Conservation (phyloP, 73 alveolate genomes). For the Tetrahymena elliotti region DNA sequence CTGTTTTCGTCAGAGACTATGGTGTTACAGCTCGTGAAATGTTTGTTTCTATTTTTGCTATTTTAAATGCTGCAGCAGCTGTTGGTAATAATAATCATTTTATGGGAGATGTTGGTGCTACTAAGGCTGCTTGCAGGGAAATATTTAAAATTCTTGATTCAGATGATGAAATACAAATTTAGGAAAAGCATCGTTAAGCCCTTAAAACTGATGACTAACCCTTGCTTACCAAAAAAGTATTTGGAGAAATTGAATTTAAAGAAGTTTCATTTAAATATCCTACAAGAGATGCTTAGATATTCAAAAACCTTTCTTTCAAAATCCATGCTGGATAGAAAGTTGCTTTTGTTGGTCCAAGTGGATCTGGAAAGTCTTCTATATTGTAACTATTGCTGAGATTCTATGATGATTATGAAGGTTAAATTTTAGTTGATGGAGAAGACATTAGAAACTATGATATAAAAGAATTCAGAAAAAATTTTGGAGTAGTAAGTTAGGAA, state of each 20-base stretch:
- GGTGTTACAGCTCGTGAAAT: conserved; percentile 53
- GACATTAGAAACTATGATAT: conserved; percentile 69
- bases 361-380: conserved; percentile 74
- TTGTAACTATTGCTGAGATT: conserved; percentile 65
- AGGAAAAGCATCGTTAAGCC: background rate
- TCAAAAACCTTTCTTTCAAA: conserved; percentile 49
- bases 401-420: conserved; percentile 62
- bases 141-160: conserved; percentile 32
- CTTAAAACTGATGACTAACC: background rate
- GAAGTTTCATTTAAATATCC: conserved; percentile 61
- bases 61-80: conserved; percentile 76
- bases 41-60: conserved; percentile 61
- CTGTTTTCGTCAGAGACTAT: conserved; percentile 42
- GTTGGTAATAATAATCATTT: conserved; percentile 65
- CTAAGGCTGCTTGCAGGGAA: conserved; percentile 43
- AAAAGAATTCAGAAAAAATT: conserved; percentile 49
- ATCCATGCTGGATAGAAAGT: conserved; percentile 67
- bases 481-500: conserved; percentile 67
- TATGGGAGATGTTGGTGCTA: conserved; percentile 73
- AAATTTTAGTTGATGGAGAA: conserved; percentile 57
- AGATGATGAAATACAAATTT: conserved; percentile 22
- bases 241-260: conserved; percentile 63
- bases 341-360: conserved; percentile 80
- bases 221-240: conserved; percentile 1
- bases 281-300: conserved; percentile 39